Percentiles rank a stretch among this genome's conserved stretches.
These are phyloP conservation scores for Aspergillus floridensis DNA, from an alignment of 2,329 filamentous ascomycete species.

Conservation along the genomic window DNA sequence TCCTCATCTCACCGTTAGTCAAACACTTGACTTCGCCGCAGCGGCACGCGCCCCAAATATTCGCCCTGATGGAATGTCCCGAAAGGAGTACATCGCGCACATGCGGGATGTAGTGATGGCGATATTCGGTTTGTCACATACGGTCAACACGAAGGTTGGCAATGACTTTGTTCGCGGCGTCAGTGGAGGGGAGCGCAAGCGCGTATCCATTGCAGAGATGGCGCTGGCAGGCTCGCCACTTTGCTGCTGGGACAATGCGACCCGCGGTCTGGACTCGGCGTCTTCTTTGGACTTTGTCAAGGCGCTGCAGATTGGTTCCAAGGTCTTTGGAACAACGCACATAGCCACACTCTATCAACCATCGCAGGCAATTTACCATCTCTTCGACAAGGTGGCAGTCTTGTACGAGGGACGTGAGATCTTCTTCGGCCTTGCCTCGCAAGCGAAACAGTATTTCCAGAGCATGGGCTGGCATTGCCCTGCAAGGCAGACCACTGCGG, in stretches of 20 bases:
- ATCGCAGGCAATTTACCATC: conserved; percentile 52
- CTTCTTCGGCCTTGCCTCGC: conserved; percentile 63
- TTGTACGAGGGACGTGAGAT: conserved; percentile 76
- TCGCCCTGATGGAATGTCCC: conserved; percentile 41
- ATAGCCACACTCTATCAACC: conserved; percentile 59
- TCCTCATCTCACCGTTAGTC: conserved; percentile 55
- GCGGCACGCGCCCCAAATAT: conserved; percentile 49
- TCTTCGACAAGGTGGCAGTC: conserved; percentile 72
- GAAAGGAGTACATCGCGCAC: conserved; percentile 23
- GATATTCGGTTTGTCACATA: conserved; percentile 30
- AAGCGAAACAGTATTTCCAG: conserved; percentile 65
- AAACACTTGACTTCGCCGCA: conserved; percentile 58
- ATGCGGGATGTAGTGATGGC: too few species aligned
- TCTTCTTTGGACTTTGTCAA: conserved; percentile 59
- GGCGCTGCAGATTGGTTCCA: conserved; percentile 50
- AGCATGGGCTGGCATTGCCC: conserved; percentile 68
- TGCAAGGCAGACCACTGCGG: conserved; percentile 63
- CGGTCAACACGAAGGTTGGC: conserved; percentile 47
- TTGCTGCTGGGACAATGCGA: conserved; percentile 48
- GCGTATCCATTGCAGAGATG: conserved; percentile 49
- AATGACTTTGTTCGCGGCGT: conserved; percentile 61
- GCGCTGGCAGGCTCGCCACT: conserved; percentile 34
- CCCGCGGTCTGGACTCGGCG: conserved; percentile 54
- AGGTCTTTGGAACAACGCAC: conserved; percentile 50
- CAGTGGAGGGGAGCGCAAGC: conserved; percentile 60